Percentiles rank a stretch among this genome's conserved stretches.
These are phyloP conservation scores for Amanita thiersii DNA, from an alignment of 768 basidiomycete species.

Conservation along the genomic window DNA sequence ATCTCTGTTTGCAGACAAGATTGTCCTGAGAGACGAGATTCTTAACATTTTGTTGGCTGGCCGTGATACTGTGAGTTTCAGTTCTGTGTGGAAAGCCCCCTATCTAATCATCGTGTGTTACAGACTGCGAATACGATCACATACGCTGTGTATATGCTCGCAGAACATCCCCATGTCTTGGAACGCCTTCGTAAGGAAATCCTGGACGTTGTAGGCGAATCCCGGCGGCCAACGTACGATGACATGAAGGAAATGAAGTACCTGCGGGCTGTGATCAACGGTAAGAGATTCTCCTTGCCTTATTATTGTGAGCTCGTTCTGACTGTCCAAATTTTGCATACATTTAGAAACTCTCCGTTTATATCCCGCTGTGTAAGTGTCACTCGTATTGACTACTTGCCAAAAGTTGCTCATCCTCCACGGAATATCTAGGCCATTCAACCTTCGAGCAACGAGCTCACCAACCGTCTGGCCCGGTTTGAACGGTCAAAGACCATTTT, in stretches of 20 bases:
- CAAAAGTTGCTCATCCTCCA: conserved; percentile 36
- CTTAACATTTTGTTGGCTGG: conserved; percentile 53
- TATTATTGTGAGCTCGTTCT: no score
- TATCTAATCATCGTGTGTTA: not conserved
- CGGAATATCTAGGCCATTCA: no score
- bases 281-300: conserved; percentile 13
- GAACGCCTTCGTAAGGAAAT: conserved; percentile 33
- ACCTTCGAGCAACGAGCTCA: conserved; percentile 17
- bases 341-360: conserved; percentile 11
- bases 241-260: conserved; percentile 40
- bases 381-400: not conserved
- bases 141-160: conserved; percentile 34
- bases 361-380: conserved; percentile 14
- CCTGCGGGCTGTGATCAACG: conserved; percentile 25
- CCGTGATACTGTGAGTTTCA: conserved; percentile 38
- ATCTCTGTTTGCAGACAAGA: conserved; percentile 13
- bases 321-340: not conserved
- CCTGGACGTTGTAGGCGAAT: conserved; percentile 26
- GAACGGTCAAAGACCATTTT: conserved; percentile 23
- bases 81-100: not conserved
- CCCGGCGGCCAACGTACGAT: conserved; percentile 30
- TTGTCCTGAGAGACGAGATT: conserved; percentile 33
- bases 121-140: conserved; percentile 34
- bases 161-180: conserved; percentile 33
- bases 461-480: conserved; percentile 21